Evolutionary conservation across 73 alveolate genomes (phyloP).

Genomic region (Effrenium voratum): DNA sequence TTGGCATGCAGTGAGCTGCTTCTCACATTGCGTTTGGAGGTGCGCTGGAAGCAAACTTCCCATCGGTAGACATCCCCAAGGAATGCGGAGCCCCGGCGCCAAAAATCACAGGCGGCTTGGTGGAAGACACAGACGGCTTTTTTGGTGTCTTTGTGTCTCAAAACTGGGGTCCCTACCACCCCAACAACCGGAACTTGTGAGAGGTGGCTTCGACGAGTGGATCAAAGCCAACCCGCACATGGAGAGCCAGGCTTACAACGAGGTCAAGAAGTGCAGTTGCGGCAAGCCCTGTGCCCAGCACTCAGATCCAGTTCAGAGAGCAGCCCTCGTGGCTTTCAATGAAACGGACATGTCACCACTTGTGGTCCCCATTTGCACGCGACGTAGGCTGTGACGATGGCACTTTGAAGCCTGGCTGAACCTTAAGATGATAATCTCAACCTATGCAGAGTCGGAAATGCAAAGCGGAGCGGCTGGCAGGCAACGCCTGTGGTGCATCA

Average conservation of each 20-base stretch:
- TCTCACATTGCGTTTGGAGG: not conserved
- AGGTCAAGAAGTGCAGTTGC: conserved; percentile 29
- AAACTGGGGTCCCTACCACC: not conserved
- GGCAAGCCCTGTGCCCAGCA: conserved; percentile 60
- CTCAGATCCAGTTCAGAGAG: not conserved
- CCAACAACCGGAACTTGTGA: not conserved
- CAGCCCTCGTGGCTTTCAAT: not conserved
- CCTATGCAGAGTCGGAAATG: not conserved
- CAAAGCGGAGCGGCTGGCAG: not conserved
- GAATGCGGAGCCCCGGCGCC: conserved; percentile 17
- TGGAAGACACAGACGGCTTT: no score
- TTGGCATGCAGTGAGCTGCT: not conserved
- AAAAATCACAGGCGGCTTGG: conserved; percentile 4
- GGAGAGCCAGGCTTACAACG: conserved; percentile 45
- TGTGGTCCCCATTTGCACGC: no score
- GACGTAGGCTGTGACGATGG: conserved; percentile 39
- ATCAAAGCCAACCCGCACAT: conserved; percentile 18
- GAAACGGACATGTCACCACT: not conserved
- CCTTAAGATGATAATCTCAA: not conserved
- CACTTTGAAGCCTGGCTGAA: conserved; percentile 16
- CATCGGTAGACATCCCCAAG: conserved; percentile 44
- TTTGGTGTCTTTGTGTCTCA: not conserved
- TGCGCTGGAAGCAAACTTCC: conserved; percentile 8
- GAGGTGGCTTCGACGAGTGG: conserved; percentile 72
- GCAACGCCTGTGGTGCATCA: conserved; percentile 72